Conservation (phyloP, 2,329 filamentous ascomycete genomes). For the Fusarium chlamydosporum region DNA sequence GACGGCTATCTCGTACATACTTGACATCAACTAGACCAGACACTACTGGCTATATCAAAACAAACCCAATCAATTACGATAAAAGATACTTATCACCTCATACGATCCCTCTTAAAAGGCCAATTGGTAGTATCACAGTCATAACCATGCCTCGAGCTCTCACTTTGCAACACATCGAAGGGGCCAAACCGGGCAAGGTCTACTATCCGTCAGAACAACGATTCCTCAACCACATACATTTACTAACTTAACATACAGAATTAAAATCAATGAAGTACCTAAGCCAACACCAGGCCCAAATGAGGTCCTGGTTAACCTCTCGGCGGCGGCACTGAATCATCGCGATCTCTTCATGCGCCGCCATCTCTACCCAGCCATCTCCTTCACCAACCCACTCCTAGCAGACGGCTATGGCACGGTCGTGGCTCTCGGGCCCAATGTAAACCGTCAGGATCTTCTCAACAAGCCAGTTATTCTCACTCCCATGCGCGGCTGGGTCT, state of each 20-base stretch:
- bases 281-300: constrained; percentile 73
- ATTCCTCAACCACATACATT: constrained; percentile 3
- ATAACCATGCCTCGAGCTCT: constrained; percentile 68
- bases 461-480: constrained; percentile 82
- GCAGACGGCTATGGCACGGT: constrained; percentile 87
- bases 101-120: neutral
- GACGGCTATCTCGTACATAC: constrained; percentile 5
- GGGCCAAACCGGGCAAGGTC: constrained; percentile 84
- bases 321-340: constrained; percentile 90
- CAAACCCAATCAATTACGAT: neutral
- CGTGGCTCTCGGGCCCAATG: constrained; percentile 70
- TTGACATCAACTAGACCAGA: neutral
- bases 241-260: constrained; percentile 55
- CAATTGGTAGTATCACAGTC: neutral
- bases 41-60: constrained; percentile 2
- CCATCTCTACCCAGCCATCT: constrained; percentile 88
- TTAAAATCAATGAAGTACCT: constrained; percentile 72
- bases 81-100: neutral
- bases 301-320: constrained; percentile 81
- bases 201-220: constrained; percentile 77
- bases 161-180: constrained; percentile 77
- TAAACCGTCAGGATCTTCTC: constrained; percentile 58
- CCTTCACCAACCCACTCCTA: constrained; percentile 82
- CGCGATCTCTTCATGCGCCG: constrained; percentile 95
- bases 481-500: constrained; percentile 83